A percentile compares a stretch with the other conserved stretches of the same genome.
Evolutionary conservation across 768 basidiomycete species (phyloP).

Genomic region (Tylopilus intermedius): DNA sequence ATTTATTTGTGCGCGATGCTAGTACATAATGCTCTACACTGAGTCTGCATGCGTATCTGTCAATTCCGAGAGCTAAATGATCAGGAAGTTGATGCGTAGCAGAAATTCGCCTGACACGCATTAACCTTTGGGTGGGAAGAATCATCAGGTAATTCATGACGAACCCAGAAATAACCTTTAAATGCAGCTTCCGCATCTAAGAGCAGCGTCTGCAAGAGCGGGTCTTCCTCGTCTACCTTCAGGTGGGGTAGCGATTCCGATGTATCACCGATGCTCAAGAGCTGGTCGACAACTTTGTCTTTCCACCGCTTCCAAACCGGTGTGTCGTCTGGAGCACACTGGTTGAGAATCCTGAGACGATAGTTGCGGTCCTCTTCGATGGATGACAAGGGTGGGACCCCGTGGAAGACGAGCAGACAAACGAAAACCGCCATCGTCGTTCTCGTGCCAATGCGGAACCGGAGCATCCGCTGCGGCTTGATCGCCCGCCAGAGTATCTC

Average conservation of each 20-base stretch:
- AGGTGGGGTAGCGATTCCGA: neutral
- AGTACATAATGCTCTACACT: neutral
- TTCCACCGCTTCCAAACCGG: constrained; percentile 21
- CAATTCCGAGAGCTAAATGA: neutral
- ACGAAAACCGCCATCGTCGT: constrained; percentile 23
- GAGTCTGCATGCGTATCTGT: neutral
- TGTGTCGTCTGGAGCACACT: constrained; percentile 22
- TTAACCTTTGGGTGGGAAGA: neutral
- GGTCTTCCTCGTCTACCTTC: neutral
- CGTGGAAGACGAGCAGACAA: constrained; percentile 22
- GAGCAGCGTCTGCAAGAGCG: constrained; percentile 9
- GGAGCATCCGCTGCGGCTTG: neutral
- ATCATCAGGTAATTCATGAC: neutral
- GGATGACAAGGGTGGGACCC: neutral
- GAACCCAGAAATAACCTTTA: constrained; percentile 4
- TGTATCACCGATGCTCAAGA: neutral
- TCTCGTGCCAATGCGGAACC: constrained; percentile 17
- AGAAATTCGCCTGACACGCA: neutral
- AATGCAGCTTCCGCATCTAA: constrained; percentile 18
- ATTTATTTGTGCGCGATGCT: neutral
- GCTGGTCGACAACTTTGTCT: constrained; percentile 18
- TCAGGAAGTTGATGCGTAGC: neutral
- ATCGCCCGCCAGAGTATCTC: constrained; percentile 13
- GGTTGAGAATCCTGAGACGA: constrained; percentile 10
- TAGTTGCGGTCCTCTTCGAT: neutral